Evolutionary conservation across 2,329 filamentous ascomycete genomes (phyloP), one percentile per base, ranked within the genome.

Genomic region (Verticillium nonalfalfae): DNA sequence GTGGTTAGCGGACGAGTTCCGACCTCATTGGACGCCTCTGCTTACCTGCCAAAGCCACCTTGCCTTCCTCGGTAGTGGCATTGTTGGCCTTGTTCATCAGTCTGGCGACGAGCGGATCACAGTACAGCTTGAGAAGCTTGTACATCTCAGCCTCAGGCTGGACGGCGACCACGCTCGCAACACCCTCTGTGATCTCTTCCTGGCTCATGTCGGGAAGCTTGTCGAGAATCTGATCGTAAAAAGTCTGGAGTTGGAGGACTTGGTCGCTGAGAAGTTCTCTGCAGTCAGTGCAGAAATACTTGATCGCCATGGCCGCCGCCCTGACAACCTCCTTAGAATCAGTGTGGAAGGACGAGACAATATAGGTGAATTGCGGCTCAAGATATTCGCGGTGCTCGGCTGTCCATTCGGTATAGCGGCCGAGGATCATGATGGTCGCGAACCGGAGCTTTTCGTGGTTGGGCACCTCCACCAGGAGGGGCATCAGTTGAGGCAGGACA

Each of bases 401-500:
- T 0, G 96, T 99, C 95, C 95, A 99, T 74, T 98, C 94, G 0
- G 96, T 99, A 72, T 99, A 99, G 64, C 95, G 86, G 40, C 93
- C 95, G 26, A 99, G 84, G 3, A 96, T 93, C 93, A 99, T 97
- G 70, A 98, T 97, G 6, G 94, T 94, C 65, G 96, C 94, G 76
- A 99, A 99, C 7, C 93, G 91, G n/a, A 99, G 85, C 79, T 98
- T 99, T 76, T 98, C 92, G 70, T 99, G 95, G 70, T 91, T 89
- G 0, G 95, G 95, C 63, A 99, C 96, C 71, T 96, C 91, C 11
- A 97, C 92, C 65, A 99, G 87, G 61, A 99, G 81, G 18, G 93
- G 93, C 78, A 99, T 97, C 15, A 99, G 87, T 71, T 94, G 91
- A 3, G 93, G 91, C 50, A 99, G 81, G 68, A 99, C 91, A 45